A percentile compares a stretch with the other conserved stretches of the same genome.
phyloP scores from a whole-genome alignment of 345 rosid species.

The Moricandia moricandioides region DNA sequence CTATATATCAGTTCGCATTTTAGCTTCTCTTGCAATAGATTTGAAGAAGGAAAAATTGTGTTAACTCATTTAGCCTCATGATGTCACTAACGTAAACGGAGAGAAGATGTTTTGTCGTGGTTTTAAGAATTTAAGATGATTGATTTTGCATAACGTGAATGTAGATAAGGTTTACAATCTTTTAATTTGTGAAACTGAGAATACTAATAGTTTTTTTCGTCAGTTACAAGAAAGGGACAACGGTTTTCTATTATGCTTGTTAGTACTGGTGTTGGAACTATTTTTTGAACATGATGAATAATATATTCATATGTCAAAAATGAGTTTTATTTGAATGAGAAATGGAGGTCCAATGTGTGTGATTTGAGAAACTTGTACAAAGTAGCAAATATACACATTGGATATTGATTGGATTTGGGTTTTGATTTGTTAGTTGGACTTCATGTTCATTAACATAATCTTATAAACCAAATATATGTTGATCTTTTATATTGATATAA shows the following conservation, averaged over 20 bases:
- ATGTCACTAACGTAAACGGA: not conserved
- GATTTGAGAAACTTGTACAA: too few relatives aligned
- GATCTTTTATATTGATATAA: too few relatives aligned
- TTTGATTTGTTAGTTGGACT: too few relatives aligned
- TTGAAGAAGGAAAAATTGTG: not conserved
- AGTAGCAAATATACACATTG: too few relatives aligned
- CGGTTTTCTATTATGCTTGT: not conserved
- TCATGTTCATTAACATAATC: too few relatives aligned
- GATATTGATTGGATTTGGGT: too few relatives aligned
- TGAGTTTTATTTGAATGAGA: too few relatives aligned
- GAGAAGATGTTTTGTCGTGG: not conserved
- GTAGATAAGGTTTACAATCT: not conserved
- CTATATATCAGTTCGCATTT: not conserved
- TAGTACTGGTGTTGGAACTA: too few relatives aligned
- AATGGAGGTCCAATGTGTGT: too few relatives aligned
- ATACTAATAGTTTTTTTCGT: not conserved
- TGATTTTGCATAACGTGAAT: not conserved
- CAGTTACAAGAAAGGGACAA: not conserved
- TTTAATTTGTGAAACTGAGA: not conserved
- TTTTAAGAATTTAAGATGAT: not conserved
- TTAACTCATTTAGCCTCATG: not conserved
- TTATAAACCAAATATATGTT: too few relatives aligned
- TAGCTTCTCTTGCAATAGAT: not conserved
- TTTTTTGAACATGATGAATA: too few relatives aligned
- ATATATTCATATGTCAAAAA: too few relatives aligned